Conservation (phyloP, 2,329 filamentous ascomycete species). For the Rhexocercosporidium sp. region DNA sequence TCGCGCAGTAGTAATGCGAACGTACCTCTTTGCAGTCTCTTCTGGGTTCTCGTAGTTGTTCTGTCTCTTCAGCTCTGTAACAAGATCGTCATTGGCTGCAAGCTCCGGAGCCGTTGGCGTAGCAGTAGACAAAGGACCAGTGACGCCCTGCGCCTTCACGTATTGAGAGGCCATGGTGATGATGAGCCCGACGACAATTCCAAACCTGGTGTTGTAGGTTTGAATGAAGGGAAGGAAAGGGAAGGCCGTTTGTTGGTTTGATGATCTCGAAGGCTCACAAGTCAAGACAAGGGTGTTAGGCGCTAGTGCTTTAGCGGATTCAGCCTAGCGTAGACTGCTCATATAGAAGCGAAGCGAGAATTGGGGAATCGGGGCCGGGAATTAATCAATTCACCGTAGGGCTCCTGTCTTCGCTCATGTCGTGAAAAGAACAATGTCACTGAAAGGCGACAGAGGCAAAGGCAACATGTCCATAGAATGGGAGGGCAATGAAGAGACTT, state of each 20-base stretch:
- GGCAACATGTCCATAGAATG: conserved; percentile 23
- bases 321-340: not conserved
- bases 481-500: conserved; percentile 56
- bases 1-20: not conserved
- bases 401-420: not conserved
- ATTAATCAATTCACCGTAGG: not conserved
- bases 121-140: conserved; percentile 78
- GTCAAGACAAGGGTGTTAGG: not conserved
- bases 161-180: conserved; percentile 38
- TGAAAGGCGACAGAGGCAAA: not conserved
- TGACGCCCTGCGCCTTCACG: conserved; percentile 63
- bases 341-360: not conserved
- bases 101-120: conserved; percentile 80
- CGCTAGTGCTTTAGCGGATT: not conserved
- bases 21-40: conserved; percentile 82
- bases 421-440: no score
- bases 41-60: conserved; percentile 88
- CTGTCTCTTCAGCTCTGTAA: conserved; percentile 84
- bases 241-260: conserved; percentile 13
- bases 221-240: conserved; percentile 1
- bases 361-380: not conserved
- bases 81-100: conserved; percentile 75
- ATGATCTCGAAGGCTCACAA: not conserved
- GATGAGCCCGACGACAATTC: not conserved
- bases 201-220: not conserved